These are phyloP conservation scores for Mycotypha africana DNA, from an alignment of 371 early-diverging fungal species.

Conservation along the genomic window DNA sequence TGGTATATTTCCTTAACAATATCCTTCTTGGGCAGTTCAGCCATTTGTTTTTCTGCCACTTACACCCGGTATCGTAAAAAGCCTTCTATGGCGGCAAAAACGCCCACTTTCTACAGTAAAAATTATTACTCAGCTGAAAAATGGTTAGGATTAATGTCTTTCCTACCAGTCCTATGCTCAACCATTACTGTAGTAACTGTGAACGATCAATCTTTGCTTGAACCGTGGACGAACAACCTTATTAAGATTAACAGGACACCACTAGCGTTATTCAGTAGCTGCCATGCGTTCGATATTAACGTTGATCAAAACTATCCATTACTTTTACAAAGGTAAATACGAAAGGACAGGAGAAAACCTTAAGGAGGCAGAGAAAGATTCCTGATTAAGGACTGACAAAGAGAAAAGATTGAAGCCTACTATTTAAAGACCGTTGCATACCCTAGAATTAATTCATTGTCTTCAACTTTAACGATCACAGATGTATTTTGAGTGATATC, in stretches of 20 bases:
- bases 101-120: slow-evolving; percentile 11
- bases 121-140: slow-evolving; percentile 18
- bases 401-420: not conserved
- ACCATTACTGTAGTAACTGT: slow-evolving; percentile 15
- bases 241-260: slow-evolving; percentile 17
- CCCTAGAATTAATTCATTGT: no score
- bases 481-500: slow-evolving; percentile 14
- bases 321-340: slow-evolving; percentile 28
- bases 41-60: slow-evolving; percentile 18
- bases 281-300: slow-evolving; percentile 16
- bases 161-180: slow-evolving; percentile 11
- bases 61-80: not conserved
- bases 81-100: no score
- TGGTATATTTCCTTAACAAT: slow-evolving; percentile 28
- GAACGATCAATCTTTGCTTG: slow-evolving; percentile 7
- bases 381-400: not conserved
- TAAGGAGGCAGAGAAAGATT: not conserved
- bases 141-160: slow-evolving; percentile 14
- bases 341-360: no score
- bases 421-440: not conserved
- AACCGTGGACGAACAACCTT: slow-evolving; percentile 30
- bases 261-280: slow-evolving; percentile 20
- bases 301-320: slow-evolving; percentile 25
- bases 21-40: slow-evolving; percentile 16
- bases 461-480: no score